Percentiles rank a stretch among this genome's conserved stretches.
Evolutionary conservation across 371 early-diverging fungal species (phyloP).

Genomic region (Zychaea mexicana): DNA sequence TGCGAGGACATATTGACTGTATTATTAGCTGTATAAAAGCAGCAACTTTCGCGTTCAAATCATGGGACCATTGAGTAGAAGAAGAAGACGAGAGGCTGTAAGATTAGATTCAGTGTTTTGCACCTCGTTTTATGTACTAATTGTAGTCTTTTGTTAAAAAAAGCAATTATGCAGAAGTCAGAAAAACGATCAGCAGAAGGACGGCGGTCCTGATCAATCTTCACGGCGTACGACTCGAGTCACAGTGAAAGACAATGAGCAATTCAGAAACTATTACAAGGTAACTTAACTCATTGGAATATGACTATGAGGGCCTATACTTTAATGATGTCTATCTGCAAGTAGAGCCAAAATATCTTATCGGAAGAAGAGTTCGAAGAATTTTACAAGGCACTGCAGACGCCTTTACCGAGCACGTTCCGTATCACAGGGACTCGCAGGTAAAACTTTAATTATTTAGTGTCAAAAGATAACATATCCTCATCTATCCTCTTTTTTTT

Average conservation of each 20-base stretch:
- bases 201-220: not conserved
- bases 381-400: conserved; percentile 67
- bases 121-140: too few species aligned
- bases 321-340: not conserved
- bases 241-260: conserved; percentile 60
- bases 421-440: conserved; percentile 91
- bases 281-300: conserved; percentile 22
- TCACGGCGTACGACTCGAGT: conserved; percentile 3
- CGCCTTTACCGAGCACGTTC: conserved; percentile 86
- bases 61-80: not conserved
- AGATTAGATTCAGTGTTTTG: not conserved
- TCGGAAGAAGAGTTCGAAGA: conserved; percentile 81
- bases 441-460: conserved; percentile 30
- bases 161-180: not conserved
- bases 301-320: not conserved
- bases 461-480: too few species aligned
- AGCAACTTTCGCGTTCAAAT: not conserved
- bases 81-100: conserved; percentile 3
- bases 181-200: not conserved
- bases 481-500: too few species aligned
- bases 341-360: conserved; percentile 71
- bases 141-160: not conserved
- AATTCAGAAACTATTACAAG: conserved; percentile 78
- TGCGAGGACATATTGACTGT: too few species aligned
- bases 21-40: too few species aligned